Evolutionary conservation across 768 basidiomycete genomes (phyloP).

Genomic region (Boletus coccyginus): DNA sequence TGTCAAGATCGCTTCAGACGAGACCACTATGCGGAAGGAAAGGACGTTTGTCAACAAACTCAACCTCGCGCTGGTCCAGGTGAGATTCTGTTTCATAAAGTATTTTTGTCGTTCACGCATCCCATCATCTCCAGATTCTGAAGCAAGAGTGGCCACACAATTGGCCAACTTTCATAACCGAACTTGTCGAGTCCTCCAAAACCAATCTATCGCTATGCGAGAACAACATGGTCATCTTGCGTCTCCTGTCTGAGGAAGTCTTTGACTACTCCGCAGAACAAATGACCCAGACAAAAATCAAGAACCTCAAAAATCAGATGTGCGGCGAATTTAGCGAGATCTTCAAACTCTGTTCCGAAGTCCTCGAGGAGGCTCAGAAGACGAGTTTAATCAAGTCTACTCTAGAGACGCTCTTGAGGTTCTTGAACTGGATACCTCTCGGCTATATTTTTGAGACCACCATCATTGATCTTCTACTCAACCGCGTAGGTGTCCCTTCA

Average conservation of each 20-base stretch:
- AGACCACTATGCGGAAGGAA: slow-evolving; percentile 82
- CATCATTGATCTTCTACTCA: slow-evolving; percentile 90
- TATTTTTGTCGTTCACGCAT: slow-evolving; percentile 1
- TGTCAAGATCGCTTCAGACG: slow-evolving; percentile 92
- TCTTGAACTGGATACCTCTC: slow-evolving; percentile 98
- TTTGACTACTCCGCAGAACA: slow-evolving; percentile 99
- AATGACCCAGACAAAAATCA: slow-evolving; percentile 97
- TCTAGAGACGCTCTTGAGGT: slow-evolving; percentile 89
- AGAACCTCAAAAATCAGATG: slow-evolving; percentile 97
- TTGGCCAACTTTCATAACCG: slow-evolving; percentile 97
- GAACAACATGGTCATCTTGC: slow-evolving; percentile 99
- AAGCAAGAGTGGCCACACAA: slow-evolving; percentile 99
- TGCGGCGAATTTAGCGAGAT: slow-evolving; percentile 96
- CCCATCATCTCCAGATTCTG: slow-evolving; percentile 61
- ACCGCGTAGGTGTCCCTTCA: slow-evolving; percentile 60
- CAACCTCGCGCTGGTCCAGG: slow-evolving; percentile 94
- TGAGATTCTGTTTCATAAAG: slow-evolving; percentile 31
- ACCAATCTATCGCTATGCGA: slow-evolving; percentile 95
- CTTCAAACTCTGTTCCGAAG: slow-evolving; percentile 96
- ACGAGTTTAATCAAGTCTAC: slow-evolving; percentile 92
- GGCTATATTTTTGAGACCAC: slow-evolving; percentile 99
- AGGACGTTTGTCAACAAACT: slow-evolving; percentile 96
- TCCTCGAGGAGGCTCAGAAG: slow-evolving; percentile 96
- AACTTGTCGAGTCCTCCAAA: slow-evolving; percentile 96
- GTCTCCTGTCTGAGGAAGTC: slow-evolving; percentile 96